Base-by-base conservation (phyloP, 768 basidiomycete species). In the Clavulina sp. region DNA sequence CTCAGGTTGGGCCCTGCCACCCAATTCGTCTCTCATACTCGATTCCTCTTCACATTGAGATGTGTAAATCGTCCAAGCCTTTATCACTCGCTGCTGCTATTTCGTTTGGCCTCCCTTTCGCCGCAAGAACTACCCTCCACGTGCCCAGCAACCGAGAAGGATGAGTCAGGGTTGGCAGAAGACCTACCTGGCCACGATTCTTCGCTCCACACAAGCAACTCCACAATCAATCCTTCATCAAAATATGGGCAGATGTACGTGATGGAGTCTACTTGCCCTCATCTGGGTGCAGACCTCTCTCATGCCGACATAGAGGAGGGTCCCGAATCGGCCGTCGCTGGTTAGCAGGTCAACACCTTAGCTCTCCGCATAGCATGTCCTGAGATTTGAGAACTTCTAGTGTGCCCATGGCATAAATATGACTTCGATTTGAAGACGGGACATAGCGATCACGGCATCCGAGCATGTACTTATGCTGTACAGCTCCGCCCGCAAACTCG, bases 221-320 rank as follows among this genome's bases (percentile, higher is more conserved):
- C n/a, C n/a, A n/a, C n/a, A n/a, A n/a, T n/a, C n/a, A n/a, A n/a
- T n/a, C n/a, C n/a, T 41, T 49, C 38, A 32, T 19, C 57, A 47
- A 54, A 38, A 38, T 38, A 13, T 21, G 43, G 60, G 28, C 66
- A 83, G 57, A 67, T 85, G 9, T 86, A 84, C 60, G 76, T 75
- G 5, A 86, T 87, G 83, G 83, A 86, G 63, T 75, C 80, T 3
- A 74, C 71, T 6, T 86, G 84, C 61, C 84, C 84, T 3, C 84
- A 87, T 65, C 70, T 85, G 5, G 82, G 83, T 2, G 83, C 82
- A 21, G 82, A 85, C 51, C 69, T 85, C 63, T 80, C 78, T 13
- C 81, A 84, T 66, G 82, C 81, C 1, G 81, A 82, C 36, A 81
- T 83, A n/a, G 81, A 83, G 59, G 63, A 71, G 49, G 78, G 78